phyloP scores from a whole-genome alignment of 441 rosid genomes.

The Geranium incanum region DNA sequence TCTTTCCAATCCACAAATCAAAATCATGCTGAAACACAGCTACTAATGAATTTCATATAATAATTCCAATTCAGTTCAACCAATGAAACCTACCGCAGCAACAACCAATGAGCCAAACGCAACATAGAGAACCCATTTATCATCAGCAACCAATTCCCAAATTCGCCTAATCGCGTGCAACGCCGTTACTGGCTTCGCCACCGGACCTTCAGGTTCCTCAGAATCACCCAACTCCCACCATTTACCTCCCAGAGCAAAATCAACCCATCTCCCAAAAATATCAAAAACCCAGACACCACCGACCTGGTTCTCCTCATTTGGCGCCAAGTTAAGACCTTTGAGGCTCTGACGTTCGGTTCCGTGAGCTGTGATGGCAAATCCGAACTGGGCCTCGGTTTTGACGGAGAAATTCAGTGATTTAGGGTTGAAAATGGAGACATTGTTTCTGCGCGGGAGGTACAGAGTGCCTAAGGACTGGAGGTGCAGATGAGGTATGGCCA shows the following conservation, averaged over 20 bases:
- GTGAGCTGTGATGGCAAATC: background rate
- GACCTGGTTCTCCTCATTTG: background rate
- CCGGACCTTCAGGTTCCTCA: constrained; percentile 12
- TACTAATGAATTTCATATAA: background rate
- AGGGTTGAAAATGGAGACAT: background rate
- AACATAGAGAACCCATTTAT: constrained; percentile 33
- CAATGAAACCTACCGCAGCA: constrained; percentile 33
- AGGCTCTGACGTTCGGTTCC: constrained; percentile 15
- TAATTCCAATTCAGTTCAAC: background rate
- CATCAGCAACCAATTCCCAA: constrained; percentile 35
- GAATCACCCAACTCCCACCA: constrained; percentile 34
- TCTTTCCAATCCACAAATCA: background rate
- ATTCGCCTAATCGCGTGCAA: constrained; percentile 24
- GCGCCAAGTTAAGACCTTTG: constrained; percentile 5
- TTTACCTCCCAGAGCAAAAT: constrained; percentile 16
- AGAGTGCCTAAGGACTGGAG: background rate
- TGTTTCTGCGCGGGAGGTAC: background rate
- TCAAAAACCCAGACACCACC: background rate
- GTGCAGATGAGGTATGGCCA: constrained; percentile 18
- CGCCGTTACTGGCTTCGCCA: constrained; percentile 24
- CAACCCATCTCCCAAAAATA: constrained; percentile 1
- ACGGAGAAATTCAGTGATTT: background rate
- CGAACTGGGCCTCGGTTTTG: constrained; percentile 6
- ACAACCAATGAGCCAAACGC: constrained; percentile 35
- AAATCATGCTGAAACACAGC: background rate